Evolutionary conservation across 1,139 yeast species (phyloP).

Genomic region (Trichomonascaceae sp.): DNA sequence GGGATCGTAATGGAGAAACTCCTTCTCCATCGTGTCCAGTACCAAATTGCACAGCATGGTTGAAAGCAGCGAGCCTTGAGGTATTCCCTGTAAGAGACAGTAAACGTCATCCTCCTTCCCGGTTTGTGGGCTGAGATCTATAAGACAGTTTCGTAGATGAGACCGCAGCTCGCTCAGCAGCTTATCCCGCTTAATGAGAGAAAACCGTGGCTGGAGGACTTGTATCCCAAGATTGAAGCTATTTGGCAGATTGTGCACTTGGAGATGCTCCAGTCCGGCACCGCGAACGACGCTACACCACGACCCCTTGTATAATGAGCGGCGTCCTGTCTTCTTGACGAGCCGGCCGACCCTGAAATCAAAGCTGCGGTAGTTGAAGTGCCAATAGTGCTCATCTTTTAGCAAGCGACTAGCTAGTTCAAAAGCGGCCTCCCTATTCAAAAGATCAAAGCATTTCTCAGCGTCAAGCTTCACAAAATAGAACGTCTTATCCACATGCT

Average conservation of each 20-base stretch:
- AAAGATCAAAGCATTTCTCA: constrained; percentile 63
- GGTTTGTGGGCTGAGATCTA: constrained; percentile 20
- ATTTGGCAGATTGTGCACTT: no score
- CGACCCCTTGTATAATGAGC: background rate
- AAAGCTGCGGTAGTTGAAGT: constrained; percentile 4
- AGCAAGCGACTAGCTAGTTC: constrained; percentile 12
- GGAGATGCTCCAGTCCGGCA: constrained; percentile 2
- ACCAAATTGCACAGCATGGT: constrained; percentile 63
- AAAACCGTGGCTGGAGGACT: constrained; percentile 6
- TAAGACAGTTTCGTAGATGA: constrained; percentile 31
- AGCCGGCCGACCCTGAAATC: constrained; percentile 1
- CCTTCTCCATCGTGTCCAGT: constrained; percentile 49
- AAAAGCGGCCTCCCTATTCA: constrained; percentile 39
- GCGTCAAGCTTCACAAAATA: constrained; percentile 65
- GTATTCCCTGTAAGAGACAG: constrained; percentile 53
- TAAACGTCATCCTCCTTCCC: constrained; percentile 18
- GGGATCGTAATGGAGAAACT: constrained; percentile 23
- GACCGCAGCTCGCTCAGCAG: constrained; percentile 17
- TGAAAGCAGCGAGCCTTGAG: constrained; percentile 79
- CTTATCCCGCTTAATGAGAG: constrained; percentile 3
- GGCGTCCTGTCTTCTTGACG: background rate
- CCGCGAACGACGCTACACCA: background rate
- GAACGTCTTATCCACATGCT: constrained; percentile 33
- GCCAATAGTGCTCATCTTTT: constrained; percentile 3
- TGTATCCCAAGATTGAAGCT: no score